Evolutionary conservation across 2,329 filamentous ascomycete genomes (phyloP), one percentile per base, ranked within the genome.

Genomic region (Fonsecaea pedrosoi): DNA sequence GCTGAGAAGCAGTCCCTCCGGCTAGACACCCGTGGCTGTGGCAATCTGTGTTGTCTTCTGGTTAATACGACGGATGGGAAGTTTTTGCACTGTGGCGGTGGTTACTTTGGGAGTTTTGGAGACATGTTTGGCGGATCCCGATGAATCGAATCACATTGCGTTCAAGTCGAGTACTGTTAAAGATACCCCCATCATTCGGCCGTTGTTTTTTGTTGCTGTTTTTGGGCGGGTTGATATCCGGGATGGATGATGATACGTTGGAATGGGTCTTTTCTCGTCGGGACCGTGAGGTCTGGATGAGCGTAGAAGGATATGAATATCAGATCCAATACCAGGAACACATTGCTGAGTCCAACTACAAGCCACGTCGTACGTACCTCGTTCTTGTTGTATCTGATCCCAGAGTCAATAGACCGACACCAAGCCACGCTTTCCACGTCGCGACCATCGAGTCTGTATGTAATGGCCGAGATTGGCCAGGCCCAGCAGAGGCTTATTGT

Each of bases 1-100:
- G 69, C 65, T 81, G 71, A 78, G 79, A 70, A 81, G 78, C 62
- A 75, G 70, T 72, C 68, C 68, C n/a, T 60, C 68, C 30, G 64
- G 62, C 32, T 70, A 48, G 66, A 25, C 45, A 9, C 12, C 12
- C 18, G 13, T 12, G 18, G 42, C 2, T 10, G 3, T 10, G 45
- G 21, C 18, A 25, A 9, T 21, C n/a, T 13, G 45, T 13, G 21
- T 50, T 50, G 45, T 50, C 25, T 13, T 50, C 9, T 50, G 4
- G 25, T 50, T 4, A 4, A 25, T 25, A 4, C 45, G 12, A 18
- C 10, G 45, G 25, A 12, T 50, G 45, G 45, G 4, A 30, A 13
- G 1, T 50, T 40, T 13, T 45, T 45, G 6, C 8, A 38, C 5
- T 7, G 21, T 30, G 45, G 45, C 4, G 45, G 45, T 30, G 21